phyloP scores from a whole-genome alignment of 345 rosid genomes.

The Rhodamnia rubescens region DNA sequence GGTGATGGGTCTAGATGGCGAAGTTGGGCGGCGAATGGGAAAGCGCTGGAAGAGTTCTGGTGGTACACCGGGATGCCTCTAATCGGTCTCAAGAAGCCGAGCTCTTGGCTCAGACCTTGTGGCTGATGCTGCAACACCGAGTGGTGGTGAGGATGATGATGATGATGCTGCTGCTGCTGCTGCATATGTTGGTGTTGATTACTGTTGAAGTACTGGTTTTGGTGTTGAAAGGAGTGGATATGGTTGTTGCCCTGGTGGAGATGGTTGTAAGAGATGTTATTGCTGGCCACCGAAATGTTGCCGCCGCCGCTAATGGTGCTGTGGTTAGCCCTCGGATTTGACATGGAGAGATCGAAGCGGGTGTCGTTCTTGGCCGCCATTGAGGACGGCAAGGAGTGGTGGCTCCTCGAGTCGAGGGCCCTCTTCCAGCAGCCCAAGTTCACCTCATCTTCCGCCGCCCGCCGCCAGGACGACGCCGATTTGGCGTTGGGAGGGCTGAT shows the following conservation, averaged over 20 bases:
- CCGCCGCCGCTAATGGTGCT: conserved; percentile 11
- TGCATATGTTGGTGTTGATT: background rate
- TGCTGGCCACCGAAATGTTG: background rate
- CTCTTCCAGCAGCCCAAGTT: conserved; percentile 37
- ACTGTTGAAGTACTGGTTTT: conserved; percentile 9
- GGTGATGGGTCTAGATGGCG: background rate
- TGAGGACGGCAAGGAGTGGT: background rate
- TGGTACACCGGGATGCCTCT: conserved; percentile 81
- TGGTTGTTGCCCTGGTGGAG: conserved; percentile 16
- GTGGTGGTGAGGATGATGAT: conserved; percentile 16
- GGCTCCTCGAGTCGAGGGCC: conserved; percentile 8
- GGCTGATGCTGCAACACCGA: background rate
- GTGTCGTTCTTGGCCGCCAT: conserved; percentile 2
- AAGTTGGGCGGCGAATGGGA: background rate
- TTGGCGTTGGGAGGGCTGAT: conserved; percentile 67
- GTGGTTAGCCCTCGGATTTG: conserved; percentile 20
- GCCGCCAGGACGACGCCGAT: conserved; percentile 38
- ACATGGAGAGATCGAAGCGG: conserved; percentile 51
- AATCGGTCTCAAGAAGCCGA: conserved; percentile 74
- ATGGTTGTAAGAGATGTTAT: conserved; percentile 18
- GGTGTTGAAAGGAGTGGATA: conserved; percentile 26
- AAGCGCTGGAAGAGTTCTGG: conserved; percentile 18
- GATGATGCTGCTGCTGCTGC: background rate
- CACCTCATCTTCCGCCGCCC: conserved; percentile 23
- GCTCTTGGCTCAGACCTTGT: conserved; percentile 35